Evolutionary conservation across 2,329 filamentous ascomycete genomes (phyloP), one percentile per base, ranked within the genome.

Genomic region (Plenodomus biglobosus): DNA sequence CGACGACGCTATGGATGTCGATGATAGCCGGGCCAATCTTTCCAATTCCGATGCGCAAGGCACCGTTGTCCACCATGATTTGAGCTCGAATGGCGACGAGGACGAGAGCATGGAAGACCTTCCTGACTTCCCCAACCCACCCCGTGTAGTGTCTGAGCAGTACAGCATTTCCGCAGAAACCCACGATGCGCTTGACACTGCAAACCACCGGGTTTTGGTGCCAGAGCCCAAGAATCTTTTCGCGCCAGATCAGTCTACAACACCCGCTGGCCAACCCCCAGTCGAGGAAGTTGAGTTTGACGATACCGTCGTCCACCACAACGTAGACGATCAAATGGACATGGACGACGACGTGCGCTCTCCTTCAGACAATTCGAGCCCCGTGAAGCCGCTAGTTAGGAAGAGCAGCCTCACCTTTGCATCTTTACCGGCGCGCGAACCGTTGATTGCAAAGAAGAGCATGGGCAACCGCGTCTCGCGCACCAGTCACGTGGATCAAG

Each of bases 401-500:
- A 97, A 97, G 78, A 96, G 92, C 73, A 97, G 92, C 69, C 80
- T 99, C 51, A 95, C 88, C 50, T 97, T 99, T 74, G 90, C 94
- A 32, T 90, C 94, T 16, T 78, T 99, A 11, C 94, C 94, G 22
- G 92, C 92, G 2, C 83, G 94, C 52, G 92, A 97, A 65, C 92
- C 92, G 30, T 77, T 97, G 43, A 84, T 85, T 24, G 83, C 83
- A 15, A 95, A 95, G 70, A 92, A 92, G 74, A 95, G 88, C 68
- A 83, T 91, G 64, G 91, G 80, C 38, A 80, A 81, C 17, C 80
- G 89, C 41, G 75, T 83, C 42, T 92, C 90, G 18, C 80, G 89
- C 51, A 88, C 84, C 6, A 95, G 90, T 63, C 87, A 96, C 57
- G 69, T 92, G 30, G 89, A 95, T 43, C 80, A 83, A 49, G 63